Percentiles rank a stretch among this genome's conserved stretches.
Conservation (phyloP, 441 rosid genomes). For the Mallotus japonicus region DNA sequence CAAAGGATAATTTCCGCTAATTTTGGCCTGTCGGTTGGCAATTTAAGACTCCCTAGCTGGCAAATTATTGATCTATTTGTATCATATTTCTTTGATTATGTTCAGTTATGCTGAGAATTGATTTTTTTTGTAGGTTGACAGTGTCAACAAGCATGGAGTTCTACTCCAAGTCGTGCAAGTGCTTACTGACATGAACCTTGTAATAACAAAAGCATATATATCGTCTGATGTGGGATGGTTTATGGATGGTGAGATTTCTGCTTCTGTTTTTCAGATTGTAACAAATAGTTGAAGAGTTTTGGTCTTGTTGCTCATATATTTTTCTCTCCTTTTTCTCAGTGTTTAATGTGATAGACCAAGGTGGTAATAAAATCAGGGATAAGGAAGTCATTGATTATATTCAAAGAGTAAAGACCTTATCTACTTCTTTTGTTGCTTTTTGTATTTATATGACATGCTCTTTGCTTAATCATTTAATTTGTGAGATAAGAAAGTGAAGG, state of each 20-base stretch:
- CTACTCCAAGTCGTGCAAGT: conserved; percentile 89
- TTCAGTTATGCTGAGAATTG: not conserved
- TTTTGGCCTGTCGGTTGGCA: not conserved
- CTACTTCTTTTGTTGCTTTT: not conserved
- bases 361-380: conserved; percentile 77
- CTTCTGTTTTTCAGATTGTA: conserved; percentile 7
- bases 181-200: conserved; percentile 78
- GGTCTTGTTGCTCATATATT: conserved; percentile 9
- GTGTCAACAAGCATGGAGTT: conserved; percentile 80
- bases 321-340: conserved; percentile 40
- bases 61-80: not conserved
- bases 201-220: conserved; percentile 80
- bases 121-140: conserved; percentile 56
- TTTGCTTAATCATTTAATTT: not conserved
- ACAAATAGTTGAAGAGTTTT: not conserved
- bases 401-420: conserved; percentile 52
- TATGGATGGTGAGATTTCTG: conserved; percentile 66
- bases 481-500: not conserved
- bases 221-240: conserved; percentile 95
- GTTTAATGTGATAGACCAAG: conserved; percentile 71
- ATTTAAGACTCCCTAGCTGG: not conserved
- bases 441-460: not conserved
- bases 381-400: conserved; percentile 60
- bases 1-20: not conserved
- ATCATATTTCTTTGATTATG: not conserved